A percentile compares a stretch with the other conserved stretches of the same genome.
These are phyloP conservation scores for Jaenimonas drosophilae DNA, from an alignment of 208 protist genomes.

Conservation along the genomic window DNA sequence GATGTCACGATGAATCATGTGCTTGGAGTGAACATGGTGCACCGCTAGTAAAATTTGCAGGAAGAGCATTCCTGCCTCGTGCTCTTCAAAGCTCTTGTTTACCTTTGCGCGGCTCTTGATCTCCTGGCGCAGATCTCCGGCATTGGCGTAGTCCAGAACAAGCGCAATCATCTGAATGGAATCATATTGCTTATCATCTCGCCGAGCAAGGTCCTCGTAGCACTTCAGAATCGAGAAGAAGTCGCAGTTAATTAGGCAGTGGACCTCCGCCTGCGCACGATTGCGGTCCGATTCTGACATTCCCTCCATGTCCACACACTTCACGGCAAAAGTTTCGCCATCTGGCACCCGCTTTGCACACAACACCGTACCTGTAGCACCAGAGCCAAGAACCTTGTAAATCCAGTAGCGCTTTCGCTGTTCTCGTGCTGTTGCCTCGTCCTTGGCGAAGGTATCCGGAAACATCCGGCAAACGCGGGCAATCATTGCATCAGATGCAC, in stretches of 20 bases:
- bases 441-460: not conserved
- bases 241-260: constrained; percentile 21
- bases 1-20: constrained; percentile 80
- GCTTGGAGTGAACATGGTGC: constrained; percentile 59
- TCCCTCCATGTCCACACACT: constrained; percentile 23
- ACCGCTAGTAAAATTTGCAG: constrained; percentile 60
- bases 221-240: constrained; percentile 41
- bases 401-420: too few species aligned
- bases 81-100: constrained; percentile 24
- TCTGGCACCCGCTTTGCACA: constrained; percentile 11
- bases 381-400: constrained; percentile 8
- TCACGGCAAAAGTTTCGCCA: constrained; percentile 17
- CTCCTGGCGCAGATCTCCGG: constrained; percentile 48
- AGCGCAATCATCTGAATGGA: constrained; percentile 42
- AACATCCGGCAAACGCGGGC: not conserved
- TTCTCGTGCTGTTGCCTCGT: too few species aligned
- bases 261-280: constrained; percentile 16
- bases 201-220: constrained; percentile 25
- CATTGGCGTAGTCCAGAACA: constrained; percentile 68
- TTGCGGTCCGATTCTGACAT: constrained; percentile 9
- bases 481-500: not conserved
- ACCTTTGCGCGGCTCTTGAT: constrained; percentile 22
- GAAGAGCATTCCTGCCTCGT: constrained; percentile 42
- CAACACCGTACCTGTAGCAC: constrained; percentile 9
- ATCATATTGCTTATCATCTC: too few species aligned